phyloP scores from a whole-genome alignment of 2,329 filamentous ascomycete genomes.

The Coniochaeta sp. region DNA sequence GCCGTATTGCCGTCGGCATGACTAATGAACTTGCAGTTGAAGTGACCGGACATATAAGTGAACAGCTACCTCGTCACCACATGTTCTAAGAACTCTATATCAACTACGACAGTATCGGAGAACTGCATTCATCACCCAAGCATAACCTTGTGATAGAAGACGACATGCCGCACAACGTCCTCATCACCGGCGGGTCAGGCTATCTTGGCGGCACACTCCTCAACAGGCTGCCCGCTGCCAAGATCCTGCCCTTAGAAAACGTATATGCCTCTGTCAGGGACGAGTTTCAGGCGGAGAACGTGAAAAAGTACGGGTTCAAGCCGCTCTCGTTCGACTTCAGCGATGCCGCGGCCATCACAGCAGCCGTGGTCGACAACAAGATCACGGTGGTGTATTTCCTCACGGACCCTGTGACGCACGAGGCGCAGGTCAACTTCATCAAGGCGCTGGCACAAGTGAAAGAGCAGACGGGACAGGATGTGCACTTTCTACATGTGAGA shows the following conservation, averaged over 20 bases:
- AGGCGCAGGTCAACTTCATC: slow-evolving; percentile 32
- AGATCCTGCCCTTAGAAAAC: slow-evolving; percentile 32
- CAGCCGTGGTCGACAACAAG: slow-evolving; percentile 29
- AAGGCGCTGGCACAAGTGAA: slow-evolving; percentile 34
- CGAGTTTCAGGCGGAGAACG: slow-evolving; percentile 33
- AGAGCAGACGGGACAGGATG: slow-evolving; percentile 31
- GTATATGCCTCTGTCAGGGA: slow-evolving; percentile 41
- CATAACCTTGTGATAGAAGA: neutral
- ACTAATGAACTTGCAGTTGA: too few species aligned
- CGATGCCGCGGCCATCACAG: slow-evolving; percentile 25
- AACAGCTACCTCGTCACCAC: too few species aligned
- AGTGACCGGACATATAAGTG: too few species aligned
- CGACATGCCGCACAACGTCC: slow-evolving; percentile 20
- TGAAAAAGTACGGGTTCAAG: slow-evolving; percentile 34
- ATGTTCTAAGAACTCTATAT: too few species aligned
- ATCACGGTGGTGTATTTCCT: slow-evolving; percentile 43
- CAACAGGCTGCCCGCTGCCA: slow-evolving; percentile 24
- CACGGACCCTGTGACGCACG: slow-evolving; percentile 29
- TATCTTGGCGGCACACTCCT: slow-evolving; percentile 46
- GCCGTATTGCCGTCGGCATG: too few species aligned
- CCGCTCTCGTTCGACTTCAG: slow-evolving; percentile 32
- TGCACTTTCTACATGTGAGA: slow-evolving; percentile 40
- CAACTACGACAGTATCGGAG: too few species aligned
- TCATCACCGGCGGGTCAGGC: slow-evolving; percentile 44
- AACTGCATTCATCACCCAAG: too few species aligned